Conservation (phyloP, 192 early-diverging fungal species). For the Podila epicladia region DNA sequence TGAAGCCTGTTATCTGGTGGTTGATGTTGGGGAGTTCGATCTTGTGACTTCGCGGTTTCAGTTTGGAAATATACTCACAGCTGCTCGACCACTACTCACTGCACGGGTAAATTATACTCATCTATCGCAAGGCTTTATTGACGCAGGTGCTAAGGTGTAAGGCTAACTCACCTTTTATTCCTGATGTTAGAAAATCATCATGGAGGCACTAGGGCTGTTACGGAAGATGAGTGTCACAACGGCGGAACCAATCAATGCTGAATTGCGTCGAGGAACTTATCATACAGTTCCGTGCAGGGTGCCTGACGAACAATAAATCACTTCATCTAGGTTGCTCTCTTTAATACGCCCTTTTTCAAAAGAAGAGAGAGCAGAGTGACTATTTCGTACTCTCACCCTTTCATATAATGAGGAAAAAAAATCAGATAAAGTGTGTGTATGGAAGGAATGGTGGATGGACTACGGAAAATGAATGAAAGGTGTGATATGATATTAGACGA, state of each 20-base stretch:
- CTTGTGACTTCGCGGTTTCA: constrained; percentile 12
- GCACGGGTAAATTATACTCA: constrained; percentile 3
- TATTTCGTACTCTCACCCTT: no score
- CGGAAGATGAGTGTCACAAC: constrained; percentile 6
- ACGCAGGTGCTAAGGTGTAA: neutral
- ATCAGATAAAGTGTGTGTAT: no score
- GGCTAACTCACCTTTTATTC: constrained; percentile 3
- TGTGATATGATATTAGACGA: no score
- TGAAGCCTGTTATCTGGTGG: no score
- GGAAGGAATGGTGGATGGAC: no score
- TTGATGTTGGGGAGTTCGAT: constrained; percentile 5
- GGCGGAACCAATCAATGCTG: neutral
- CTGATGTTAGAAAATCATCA: constrained; percentile 12
- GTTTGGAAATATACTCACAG: constrained; percentile 12
- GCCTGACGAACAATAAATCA: neutral
- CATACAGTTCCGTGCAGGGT: constrained; percentile 14
- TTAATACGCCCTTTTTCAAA: no score
- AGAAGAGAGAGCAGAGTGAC: no score
- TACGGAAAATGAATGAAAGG: no score
- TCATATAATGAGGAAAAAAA: no score
- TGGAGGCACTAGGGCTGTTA: neutral
- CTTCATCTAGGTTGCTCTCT: no score
- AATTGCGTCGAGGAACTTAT: constrained; percentile 9
- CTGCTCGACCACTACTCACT: constrained; percentile 14
- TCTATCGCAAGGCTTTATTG: neutral